These are phyloP conservation scores for Podila clonocystis DNA, from an alignment of 192 early-diverging fungal species.

Conservation along the genomic window DNA sequence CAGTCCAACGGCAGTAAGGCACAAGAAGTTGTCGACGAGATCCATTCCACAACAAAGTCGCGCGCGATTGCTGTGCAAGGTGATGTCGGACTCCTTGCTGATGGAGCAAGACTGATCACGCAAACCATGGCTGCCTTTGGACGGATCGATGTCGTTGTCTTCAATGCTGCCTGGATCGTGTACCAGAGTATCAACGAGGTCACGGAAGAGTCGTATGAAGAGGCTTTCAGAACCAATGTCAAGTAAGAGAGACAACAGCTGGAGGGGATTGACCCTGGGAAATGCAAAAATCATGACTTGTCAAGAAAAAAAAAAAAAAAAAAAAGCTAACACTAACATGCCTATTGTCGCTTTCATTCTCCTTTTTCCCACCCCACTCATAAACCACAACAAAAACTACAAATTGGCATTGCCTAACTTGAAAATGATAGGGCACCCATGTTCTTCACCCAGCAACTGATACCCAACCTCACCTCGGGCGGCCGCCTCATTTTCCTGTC, in stretches of 20 bases:
- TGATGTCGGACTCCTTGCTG: conserved; percentile 83
- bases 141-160: conserved; percentile 69
- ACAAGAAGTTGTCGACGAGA: conserved; percentile 80
- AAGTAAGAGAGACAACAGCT: conserved; percentile 31
- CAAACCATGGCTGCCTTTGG: conserved; percentile 71
- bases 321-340: not conserved
- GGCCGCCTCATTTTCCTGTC: conserved; percentile 79
- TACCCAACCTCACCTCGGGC: conserved; percentile 78
- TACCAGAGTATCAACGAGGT: conserved; percentile 83
- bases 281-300: not conserved
- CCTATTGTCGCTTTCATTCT: not conserved
- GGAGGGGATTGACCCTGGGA: not conserved
- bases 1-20: conserved; percentile 83
- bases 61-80: conserved; percentile 71
- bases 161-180: conserved; percentile 90
- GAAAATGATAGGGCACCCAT: conserved; percentile 59
- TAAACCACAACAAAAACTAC: conserved; percentile 21
- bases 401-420: not conserved
- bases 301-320: no score
- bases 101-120: conserved; percentile 79
- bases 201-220: conserved; percentile 86
- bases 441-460: conserved; percentile 82
- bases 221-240: conserved; percentile 83
- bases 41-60: conserved; percentile 52
- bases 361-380: conserved; percentile 11